Evolutionary conservation across 192 early-diverging fungal genomes (phyloP), one percentile per base, ranked within the genome.

Genomic region (Backusella macrospora): DNA sequence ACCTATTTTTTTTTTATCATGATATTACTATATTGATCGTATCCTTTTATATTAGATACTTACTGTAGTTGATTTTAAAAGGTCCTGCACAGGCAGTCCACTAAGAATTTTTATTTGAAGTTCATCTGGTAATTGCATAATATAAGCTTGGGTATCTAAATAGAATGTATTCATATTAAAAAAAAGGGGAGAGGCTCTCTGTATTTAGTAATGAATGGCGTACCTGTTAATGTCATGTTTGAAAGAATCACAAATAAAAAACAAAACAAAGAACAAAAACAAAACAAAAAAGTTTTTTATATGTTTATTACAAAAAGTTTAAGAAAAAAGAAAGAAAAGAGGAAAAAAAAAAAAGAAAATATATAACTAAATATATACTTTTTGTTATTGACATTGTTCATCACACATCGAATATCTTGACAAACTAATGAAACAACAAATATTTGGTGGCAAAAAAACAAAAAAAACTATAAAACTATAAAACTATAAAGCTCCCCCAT

Each of bases 51-150:
- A 21, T 15, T 23, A 7, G 62, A 38, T 16, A 38, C 65, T 67
- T 75, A 80, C 78, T 66, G 48, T 74, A 62, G 73, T 72, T 55
- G 67, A 64, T 68, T 80, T 72, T 62, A 80, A 63, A 68, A 80
- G 66, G 45, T 75, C 73, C 43, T 55, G 64, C 5, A 80, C 69
- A 39, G 63, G 21, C 5, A 80, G 49, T 6, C 47, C n/a, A 13
- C 46, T 38, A 37, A 80, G 47, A 52, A 76, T 80, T 64, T 75
- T 70, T 16, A 80, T 72, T 62, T 66, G 63, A 23, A 80, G 65
- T 62, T 80, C 78, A 44, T 80, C 71, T 2, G 78, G 74, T n/a
- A 80, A 13, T 40, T 68, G 69, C 13, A 40, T 70, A 37, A 71
- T 64, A 63, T 23, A 68, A 8, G 34, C 18, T 48, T n/a, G 39